Evolutionary conservation across 2,329 filamentous ascomycete genomes (phyloP), one percentile per base, ranked within the genome.

Genomic region (Diplodia mutila): DNA sequence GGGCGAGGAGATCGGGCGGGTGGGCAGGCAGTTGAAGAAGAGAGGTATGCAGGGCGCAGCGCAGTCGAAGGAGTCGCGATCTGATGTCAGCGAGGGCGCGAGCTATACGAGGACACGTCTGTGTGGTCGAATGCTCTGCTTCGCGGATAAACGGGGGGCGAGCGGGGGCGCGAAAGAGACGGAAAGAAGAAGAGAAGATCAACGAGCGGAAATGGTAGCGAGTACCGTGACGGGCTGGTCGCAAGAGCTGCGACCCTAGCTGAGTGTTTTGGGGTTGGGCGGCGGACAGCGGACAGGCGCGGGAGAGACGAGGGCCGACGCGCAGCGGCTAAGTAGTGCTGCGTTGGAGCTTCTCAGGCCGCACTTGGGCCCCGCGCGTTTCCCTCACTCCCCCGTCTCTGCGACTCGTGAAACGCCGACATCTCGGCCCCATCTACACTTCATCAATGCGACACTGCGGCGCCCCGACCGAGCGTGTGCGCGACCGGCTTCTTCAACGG

Each of bases 151-250:
- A n/a, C n/a, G n/a, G n/a, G n/a, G n/a, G 29, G 46, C 42, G 42
- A 48, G 18, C 27, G 29, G 46, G 27, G 12, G 29, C 23, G 16
- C 61, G 34, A 37, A 29, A 54, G 61, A 25, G 37, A n/a, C 23
- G 27, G 34, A 16, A n/a, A 14, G 46, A 16, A 51, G 59, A 63
- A 63, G 65, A 57, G 51, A 48, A 55, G 51, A 54, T 66, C 37
- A 67, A 61, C 65, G 65, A 67, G 54, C 42, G 68, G 23, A 69
- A 68, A 34, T 63, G 68, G 68, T 39, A 69, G 46, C 55, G 61
- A 68, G 66, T 67, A 66, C 68, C 68, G 29, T 32, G 37, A 23
- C 53, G 51, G 42, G 46, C 27, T 51, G 27, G 42, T 46, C 49
- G 59, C 9, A 27, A 63, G 59, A 42, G 42, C 59, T 29, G 42